These are phyloP conservation scores for Oldenlandia corymbosa DNA, from an alignment of 257 asterid genomes.

Conservation along the genomic window DNA sequence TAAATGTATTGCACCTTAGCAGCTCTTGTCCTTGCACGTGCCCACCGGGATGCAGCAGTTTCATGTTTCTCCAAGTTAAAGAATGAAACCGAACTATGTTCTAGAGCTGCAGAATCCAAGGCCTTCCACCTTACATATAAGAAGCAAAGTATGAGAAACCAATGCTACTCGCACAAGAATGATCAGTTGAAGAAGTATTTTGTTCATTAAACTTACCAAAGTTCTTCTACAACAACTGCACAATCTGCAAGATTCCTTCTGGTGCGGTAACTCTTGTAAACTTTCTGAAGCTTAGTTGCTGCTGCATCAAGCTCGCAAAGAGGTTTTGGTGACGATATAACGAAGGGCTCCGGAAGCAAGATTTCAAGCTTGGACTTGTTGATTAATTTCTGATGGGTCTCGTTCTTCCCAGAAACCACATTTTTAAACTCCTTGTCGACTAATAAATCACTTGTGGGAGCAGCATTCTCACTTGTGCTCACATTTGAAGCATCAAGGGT, in stretches of 20 bases:
- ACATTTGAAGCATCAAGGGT: conserved; percentile 10
- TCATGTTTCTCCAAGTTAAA: conserved; percentile 43
- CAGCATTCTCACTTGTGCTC: conserved; percentile 19
- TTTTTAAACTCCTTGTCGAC: conserved; percentile 15
- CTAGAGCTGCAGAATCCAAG: conserved; percentile 53
- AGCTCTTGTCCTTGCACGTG: conserved; percentile 53
- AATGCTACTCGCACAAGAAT: conserved; percentile 4
- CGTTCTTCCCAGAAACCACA: conserved; percentile 5
- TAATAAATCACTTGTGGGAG: conserved; percentile 24
- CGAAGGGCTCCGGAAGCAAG: conserved; percentile 14
- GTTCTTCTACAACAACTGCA: conserved; percentile 46
- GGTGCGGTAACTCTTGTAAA: conserved; percentile 45
- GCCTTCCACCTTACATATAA: conserved; percentile 59
- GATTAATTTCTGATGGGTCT: not conserved
- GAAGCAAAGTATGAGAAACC: not conserved
- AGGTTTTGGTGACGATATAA: conserved; percentile 25
- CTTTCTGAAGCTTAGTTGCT: conserved; percentile 41
- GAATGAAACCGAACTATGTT: conserved; percentile 48
- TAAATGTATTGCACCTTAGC: conserved; percentile 39
- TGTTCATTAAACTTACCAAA: conserved; percentile 28
- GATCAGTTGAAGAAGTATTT: not conserved
- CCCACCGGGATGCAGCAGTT: conserved; percentile 62
- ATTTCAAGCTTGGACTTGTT: conserved; percentile 16
- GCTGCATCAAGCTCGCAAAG: conserved; percentile 36
- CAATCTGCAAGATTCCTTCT: conserved; percentile 49